These are phyloP conservation scores for Haberlea rhodopensis DNA, from an alignment of 257 asterid species.

Conservation along the genomic window DNA sequence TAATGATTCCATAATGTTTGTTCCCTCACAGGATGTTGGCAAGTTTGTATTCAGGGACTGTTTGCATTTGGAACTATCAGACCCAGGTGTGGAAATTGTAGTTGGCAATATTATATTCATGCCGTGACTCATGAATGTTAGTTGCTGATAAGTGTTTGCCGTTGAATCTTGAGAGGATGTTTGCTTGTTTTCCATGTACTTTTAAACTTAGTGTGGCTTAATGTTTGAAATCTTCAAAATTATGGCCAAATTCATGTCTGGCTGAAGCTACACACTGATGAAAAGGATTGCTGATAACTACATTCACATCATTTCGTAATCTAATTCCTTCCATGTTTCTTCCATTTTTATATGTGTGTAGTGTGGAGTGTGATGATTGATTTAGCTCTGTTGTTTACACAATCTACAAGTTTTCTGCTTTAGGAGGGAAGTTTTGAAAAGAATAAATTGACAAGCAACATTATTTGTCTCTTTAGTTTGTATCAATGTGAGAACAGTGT, in stretches of 20 bases:
- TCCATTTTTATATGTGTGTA: neutral
- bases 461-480: conserved; percentile 6
- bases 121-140: conserved; percentile 1
- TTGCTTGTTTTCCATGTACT: conserved; percentile 1
- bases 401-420: conserved; percentile 17
- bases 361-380: neutral
- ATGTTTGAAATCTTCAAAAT: conserved; percentile 13
- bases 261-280: conserved; percentile 17
- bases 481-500: conserved; percentile 7
- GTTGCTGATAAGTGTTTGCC: conserved; percentile 10
- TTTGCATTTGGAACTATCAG: conserved; percentile 92
- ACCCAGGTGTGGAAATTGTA: conserved; percentile 58
- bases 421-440: conserved; percentile 19
- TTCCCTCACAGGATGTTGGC: conserved; percentile 68
- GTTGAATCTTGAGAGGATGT: conserved; percentile 16
- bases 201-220: neutral
- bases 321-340: neutral
- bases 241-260: conserved; percentile 19
- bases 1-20: conserved; percentile 24
- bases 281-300: too few species aligned
- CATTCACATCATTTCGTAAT: neutral
- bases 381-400: neutral
- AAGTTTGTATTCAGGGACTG: conserved; percentile 88
- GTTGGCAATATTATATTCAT: conserved; percentile 14
- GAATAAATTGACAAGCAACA: conserved; percentile 6